Evolutionary conservation across 1,284 basidiomycete genomes (phyloP).

Genomic region (Rhizopogon parksii): DNA sequence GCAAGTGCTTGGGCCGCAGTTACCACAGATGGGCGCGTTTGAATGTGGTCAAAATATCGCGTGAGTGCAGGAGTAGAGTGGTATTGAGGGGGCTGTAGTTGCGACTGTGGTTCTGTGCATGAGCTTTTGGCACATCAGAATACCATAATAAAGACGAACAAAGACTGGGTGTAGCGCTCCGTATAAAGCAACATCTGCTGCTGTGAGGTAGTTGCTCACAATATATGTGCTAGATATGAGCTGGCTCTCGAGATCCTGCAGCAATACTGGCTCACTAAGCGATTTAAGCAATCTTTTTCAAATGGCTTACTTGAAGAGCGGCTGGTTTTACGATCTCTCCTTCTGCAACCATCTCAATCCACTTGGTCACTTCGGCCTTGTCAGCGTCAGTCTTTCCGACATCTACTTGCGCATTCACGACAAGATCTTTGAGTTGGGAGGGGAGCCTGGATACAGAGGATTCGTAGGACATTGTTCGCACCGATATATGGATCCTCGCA

Average conservation of each 20-base stretch:
- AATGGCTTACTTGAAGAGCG: slow-evolving; percentile 40
- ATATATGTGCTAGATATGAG: slow-evolving; percentile 76
- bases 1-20: slow-evolving; percentile 45
- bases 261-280: slow-evolving; percentile 1
- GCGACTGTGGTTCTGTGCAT: slow-evolving; percentile 41
- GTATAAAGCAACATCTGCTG: slow-evolving; percentile 82
- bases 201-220: slow-evolving; percentile 76
- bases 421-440: slow-evolving; percentile 52
- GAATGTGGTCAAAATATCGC: slow-evolving; percentile 92
- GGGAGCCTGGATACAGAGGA: slow-evolving; percentile 45
- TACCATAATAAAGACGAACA: slow-evolving; percentile 40
- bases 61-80: slow-evolving; percentile 74
- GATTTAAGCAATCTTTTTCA: neutral
- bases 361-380: slow-evolving; percentile 53
- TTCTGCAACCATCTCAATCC: slow-evolving; percentile 61
- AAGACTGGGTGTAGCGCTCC: slow-evolving; percentile 73
- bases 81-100: slow-evolving; percentile 60
- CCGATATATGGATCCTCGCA: slow-evolving; percentile 2
- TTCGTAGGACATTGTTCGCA: slow-evolving; percentile 52
- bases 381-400: slow-evolving; percentile 58
- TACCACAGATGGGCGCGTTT: slow-evolving; percentile 59
- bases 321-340: slow-evolving; percentile 44
- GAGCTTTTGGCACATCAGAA: slow-evolving; percentile 4
- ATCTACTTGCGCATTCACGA: slow-evolving; percentile 39
- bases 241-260: slow-evolving; percentile 66